phyloP scores from a whole-genome alignment of 1,284 basidiomycete species.

The Ustilago hordei region DNA sequence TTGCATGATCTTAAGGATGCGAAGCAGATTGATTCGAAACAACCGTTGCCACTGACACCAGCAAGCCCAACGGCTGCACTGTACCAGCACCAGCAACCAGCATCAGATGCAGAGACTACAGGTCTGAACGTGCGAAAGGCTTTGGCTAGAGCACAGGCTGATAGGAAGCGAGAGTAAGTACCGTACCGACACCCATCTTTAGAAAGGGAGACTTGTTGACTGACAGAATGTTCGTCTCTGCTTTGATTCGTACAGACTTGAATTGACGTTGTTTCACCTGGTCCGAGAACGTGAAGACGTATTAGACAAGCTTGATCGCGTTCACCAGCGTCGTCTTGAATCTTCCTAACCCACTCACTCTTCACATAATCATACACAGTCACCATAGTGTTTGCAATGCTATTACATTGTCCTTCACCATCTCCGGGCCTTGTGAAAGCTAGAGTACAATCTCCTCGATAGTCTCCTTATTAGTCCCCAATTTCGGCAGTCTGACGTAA shows the following conservation, averaged over 20 bases:
- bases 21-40: slow-evolving; percentile 14
- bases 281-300: slow-evolving; percentile 50
- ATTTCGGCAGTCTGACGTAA: slow-evolving; percentile 78
- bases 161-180: slow-evolving; percentile 21
- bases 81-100: slow-evolving; percentile 14
- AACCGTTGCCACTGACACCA: slow-evolving; percentile 16
- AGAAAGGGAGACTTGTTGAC: too few relatives aligned
- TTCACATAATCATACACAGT: not conserved
- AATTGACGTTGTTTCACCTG: slow-evolving; percentile 46
- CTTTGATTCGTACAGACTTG: slow-evolving; percentile 7
- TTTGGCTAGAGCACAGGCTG: not conserved
- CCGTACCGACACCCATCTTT: slow-evolving; percentile 1
- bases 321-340: slow-evolving; percentile 30
- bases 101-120: not conserved
- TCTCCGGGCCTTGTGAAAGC: not conserved
- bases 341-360: not conserved
- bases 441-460: slow-evolving; percentile 56
- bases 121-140: slow-evolving; percentile 8
- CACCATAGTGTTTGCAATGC: not conserved
- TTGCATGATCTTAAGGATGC: slow-evolving; percentile 36
- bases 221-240: too few relatives aligned
- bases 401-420: not conserved
- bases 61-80: slow-evolving; percentile 3
- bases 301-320: slow-evolving; percentile 44
- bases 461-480: slow-evolving; percentile 83